Percentiles rank a stretch among this genome's conserved stretches.
These are phyloP conservation scores for Alternaria brassicae DNA, from an alignment of 2,329 filamentous ascomycete genomes.

Conservation along the genomic window DNA sequence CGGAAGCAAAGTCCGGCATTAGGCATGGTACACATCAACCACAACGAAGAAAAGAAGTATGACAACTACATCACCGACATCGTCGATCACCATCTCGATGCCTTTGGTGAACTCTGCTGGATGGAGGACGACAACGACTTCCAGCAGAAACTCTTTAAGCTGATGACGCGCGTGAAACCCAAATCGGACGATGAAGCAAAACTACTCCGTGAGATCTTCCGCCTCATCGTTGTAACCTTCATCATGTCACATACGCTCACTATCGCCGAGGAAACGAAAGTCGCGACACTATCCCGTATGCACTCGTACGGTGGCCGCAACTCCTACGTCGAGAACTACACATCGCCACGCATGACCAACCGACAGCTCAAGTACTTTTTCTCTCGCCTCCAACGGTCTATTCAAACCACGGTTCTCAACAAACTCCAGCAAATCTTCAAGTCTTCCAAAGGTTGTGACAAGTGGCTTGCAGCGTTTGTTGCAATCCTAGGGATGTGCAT, in stretches of 20 bases:
- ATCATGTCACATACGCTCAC: constrained; percentile 59
- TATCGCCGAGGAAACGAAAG: constrained; percentile 51
- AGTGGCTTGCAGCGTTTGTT: constrained; percentile 57
- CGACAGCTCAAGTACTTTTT: constrained; percentile 61
- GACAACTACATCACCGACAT: constrained; percentile 55
- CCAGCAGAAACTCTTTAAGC: constrained; percentile 51
- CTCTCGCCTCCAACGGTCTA: constrained; percentile 51
- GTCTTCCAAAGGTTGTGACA: constrained; percentile 52
- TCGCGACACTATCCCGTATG: constrained; percentile 48
- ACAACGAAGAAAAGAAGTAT: constrained; percentile 54
- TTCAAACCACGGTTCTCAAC: constrained; percentile 54
- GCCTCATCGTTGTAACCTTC: constrained; percentile 57
- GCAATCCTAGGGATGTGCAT: constrained; percentile 57
- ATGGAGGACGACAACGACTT: constrained; percentile 56
- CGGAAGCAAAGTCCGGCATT: constrained; percentile 55
- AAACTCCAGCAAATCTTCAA: constrained; percentile 58
- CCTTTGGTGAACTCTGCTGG: constrained; percentile 54
- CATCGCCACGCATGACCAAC: constrained; percentile 57
- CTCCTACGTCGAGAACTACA: constrained; percentile 41
- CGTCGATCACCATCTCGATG: constrained; percentile 50
- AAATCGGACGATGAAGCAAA: constrained; percentile 52
- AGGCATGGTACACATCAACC: constrained; percentile 55
- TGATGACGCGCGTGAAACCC: constrained; percentile 51
- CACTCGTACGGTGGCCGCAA: constrained; percentile 44
- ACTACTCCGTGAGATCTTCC: constrained; percentile 54